Evolutionary conservation across 805 yeast species (phyloP).

Genomic region (Scheffersomyces spartinae): DNA sequence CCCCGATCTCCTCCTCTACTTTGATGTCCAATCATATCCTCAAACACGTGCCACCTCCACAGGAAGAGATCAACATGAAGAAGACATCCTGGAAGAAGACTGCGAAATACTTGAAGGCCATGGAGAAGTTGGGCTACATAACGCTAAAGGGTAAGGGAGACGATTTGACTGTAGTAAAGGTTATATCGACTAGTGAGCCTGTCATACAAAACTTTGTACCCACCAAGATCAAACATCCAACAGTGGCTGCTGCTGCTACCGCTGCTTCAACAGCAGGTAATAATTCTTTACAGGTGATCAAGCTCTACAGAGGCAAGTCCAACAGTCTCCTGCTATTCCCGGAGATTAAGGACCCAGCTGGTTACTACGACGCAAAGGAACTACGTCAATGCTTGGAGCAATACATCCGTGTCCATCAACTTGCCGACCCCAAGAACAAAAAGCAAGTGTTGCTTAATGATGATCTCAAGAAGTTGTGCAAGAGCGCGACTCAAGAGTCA

Average conservation of each 20-base stretch:
- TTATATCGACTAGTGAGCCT: constrained; percentile 35
- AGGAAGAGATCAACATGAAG: constrained; percentile 46
- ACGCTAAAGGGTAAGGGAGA: constrained; percentile 79
- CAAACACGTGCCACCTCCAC: constrained; percentile 61
- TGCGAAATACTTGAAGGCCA: constrained; percentile 71
- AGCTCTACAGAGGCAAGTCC: constrained; percentile 44
- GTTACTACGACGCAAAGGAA: constrained; percentile 40
- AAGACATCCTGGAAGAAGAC: constrained; percentile 86
- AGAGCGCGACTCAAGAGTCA: no score
- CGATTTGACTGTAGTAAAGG: constrained; percentile 47
- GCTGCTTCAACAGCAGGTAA: constrained; percentile 14
- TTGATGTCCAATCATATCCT: constrained; percentile 64
- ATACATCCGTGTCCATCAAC: constrained; percentile 43
- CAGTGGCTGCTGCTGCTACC: constrained; percentile 6
- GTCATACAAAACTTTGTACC: constrained; percentile 52
- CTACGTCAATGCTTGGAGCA: constrained; percentile 39
- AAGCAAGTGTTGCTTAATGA: constrained; percentile 47
- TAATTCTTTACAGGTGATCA: constrained; percentile 16
- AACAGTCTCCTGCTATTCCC: constrained; percentile 38
- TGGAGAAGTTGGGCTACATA: constrained; percentile 66
- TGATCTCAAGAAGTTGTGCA: no score
- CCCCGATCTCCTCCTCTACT: constrained; percentile 64
- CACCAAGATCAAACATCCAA: constrained; percentile 31
- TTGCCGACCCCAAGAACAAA: constrained; percentile 42
- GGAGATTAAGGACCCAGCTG: constrained; percentile 22